Percentiles rank a stretch among this genome's conserved stretches.
Evolutionary conservation across 768 basidiomycete species (phyloP).

Genomic region (Ephemerocybe angulata): DNA sequence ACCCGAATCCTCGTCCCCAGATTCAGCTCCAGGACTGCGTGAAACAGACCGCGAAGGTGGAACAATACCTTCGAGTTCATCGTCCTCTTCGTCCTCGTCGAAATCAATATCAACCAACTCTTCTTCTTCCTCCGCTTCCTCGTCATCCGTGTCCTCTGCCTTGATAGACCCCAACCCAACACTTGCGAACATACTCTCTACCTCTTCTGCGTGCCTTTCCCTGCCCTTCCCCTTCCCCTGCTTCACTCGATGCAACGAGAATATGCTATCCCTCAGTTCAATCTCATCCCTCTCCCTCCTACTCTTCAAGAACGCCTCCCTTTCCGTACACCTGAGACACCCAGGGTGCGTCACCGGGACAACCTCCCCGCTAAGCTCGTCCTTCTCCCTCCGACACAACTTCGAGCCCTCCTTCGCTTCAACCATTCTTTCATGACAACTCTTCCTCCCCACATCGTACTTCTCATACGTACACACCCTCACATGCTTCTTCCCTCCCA

Average conservation of each 20-base stretch:
- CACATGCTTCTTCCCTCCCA: not conserved
- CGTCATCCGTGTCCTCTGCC: constrained; percentile 22
- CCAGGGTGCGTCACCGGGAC: constrained; percentile 1
- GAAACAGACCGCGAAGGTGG: not conserved
- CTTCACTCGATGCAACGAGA: constrained; percentile 11
- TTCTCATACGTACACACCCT: constrained; percentile 3
- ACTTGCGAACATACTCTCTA: constrained; percentile 11
- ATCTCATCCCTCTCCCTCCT: constrained; percentile 6
- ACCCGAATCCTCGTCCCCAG: not conserved
- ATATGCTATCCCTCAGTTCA: not conserved
- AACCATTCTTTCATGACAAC: constrained; percentile 1
- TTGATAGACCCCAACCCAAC: constrained; percentile 15
- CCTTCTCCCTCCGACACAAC: not conserved
- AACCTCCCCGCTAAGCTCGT: not conserved
- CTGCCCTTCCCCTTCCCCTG: constrained; percentile 12
- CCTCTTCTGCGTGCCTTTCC: constrained; percentile 4
- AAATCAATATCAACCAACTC: not conserved
- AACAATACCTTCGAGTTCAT: not conserved
- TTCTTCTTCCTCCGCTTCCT: constrained; percentile 12
- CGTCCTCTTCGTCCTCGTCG: constrained; percentile 6
- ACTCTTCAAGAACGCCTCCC: constrained; percentile 1
- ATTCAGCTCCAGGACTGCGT: not conserved
- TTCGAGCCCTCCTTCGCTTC: constrained; percentile 6
- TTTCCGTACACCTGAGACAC: constrained; percentile 7
- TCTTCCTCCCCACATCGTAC: constrained; percentile 7